Conservation (phyloP, 441 rosid species). For the Dalechampia spathulata region DNA sequence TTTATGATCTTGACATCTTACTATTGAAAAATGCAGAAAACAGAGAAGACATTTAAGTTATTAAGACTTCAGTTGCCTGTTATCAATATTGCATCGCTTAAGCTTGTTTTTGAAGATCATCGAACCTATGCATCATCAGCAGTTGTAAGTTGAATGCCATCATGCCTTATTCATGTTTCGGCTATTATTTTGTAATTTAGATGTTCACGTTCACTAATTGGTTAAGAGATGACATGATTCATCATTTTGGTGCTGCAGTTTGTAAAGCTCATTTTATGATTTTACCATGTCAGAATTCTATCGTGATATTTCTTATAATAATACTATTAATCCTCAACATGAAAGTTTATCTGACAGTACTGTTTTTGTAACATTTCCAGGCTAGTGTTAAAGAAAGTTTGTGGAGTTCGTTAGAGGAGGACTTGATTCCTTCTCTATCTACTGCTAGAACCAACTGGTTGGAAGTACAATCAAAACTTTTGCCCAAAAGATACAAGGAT, state of each 20-base stretch:
- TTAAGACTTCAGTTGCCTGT: slow-evolving; percentile 74
- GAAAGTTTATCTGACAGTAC: slow-evolving; percentile 5
- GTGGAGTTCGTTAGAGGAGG: slow-evolving; percentile 92
- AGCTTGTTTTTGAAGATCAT: slow-evolving; percentile 84
- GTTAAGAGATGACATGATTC: slow-evolving; percentile 4
- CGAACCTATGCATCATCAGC: slow-evolving; percentile 85
- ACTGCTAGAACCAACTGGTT: slow-evolving; percentile 85
- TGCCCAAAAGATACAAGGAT: slow-evolving; percentile 55
- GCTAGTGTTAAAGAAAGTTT: slow-evolving; percentile 63
- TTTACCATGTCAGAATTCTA: not conserved
- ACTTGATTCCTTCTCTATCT: slow-evolving; percentile 71
- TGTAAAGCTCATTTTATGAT: not conserved
- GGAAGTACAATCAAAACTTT: slow-evolving; percentile 81
- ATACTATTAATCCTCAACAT: slow-evolving; percentile 8
- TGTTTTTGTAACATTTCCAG: slow-evolving; percentile 32
- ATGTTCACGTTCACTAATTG: not conserved
- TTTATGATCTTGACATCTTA: slow-evolving; percentile 8
- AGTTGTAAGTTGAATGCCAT: slow-evolving; percentile 57
- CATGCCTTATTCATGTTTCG: not conserved
- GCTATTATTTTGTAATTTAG: not conserved
- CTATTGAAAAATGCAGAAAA: slow-evolving; percentile 51
- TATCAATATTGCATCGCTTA: slow-evolving; percentile 69
- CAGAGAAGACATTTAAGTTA: slow-evolving; percentile 78
- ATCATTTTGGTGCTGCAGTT: not conserved
- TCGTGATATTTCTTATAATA: too few species aligned